Evolutionary conservation across 805 yeast genomes (phyloP).

Genomic region (Metschnikowia santaceciliae): DNA sequence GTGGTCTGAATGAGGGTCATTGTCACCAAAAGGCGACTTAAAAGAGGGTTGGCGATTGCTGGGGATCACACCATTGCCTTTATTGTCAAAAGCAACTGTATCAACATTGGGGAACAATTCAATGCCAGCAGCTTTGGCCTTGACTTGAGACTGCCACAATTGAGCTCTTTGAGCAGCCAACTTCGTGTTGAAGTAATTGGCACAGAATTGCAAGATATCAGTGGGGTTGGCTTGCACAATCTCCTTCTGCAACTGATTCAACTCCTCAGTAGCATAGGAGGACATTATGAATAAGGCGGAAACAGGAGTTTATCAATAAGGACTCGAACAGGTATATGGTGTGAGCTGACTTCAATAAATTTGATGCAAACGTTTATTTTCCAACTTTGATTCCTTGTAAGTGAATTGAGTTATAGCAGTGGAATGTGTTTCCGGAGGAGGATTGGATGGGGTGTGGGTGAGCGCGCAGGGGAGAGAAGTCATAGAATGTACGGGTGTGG

Average conservation of each 20-base stretch:
- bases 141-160: slow-evolving; percentile 47
- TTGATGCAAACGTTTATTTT: neutral
- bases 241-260: slow-evolving; percentile 61
- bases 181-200: slow-evolving; percentile 62
- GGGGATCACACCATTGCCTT: slow-evolving; percentile 22
- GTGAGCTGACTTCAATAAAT: neutral
- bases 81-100: slow-evolving; percentile 29
- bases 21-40: slow-evolving; percentile 60
- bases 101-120: slow-evolving; percentile 41
- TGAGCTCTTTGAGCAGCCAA: slow-evolving; percentile 56
- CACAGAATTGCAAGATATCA: slow-evolving; percentile 72
- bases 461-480: slow-evolving; percentile 6
- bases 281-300: slow-evolving; percentile 6
- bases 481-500: slow-evolving; percentile 8
- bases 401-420: neutral
- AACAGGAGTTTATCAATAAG: neutral
- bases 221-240: slow-evolving; percentile 49
- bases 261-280: slow-evolving; percentile 42
- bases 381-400: neutral
- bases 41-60: slow-evolving; percentile 43
- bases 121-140: slow-evolving; percentile 49
- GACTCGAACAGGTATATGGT: neutral
- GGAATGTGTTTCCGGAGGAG: neutral
- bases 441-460: slow-evolving; percentile 4
- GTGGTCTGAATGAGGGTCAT: slow-evolving; percentile 56